Evolutionary conservation across 495 filamentous ascomycete genomes (phyloP).

Genomic region (Lasiosphaeria ovina): DNA sequence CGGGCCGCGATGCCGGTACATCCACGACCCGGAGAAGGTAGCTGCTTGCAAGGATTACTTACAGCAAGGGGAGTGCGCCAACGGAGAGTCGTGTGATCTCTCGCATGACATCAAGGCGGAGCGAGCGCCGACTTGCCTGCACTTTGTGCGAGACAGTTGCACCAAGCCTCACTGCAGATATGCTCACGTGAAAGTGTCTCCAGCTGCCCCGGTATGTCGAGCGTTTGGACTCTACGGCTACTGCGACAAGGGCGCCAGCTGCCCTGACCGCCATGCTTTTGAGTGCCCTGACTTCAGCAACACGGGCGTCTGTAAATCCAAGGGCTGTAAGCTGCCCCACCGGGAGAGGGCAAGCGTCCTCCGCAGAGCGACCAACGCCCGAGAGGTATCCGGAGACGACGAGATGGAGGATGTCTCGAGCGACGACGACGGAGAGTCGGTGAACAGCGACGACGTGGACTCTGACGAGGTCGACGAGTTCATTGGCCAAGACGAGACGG

Average conservation of each 20-base stretch:
- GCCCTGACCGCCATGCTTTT: constrained; percentile 76
- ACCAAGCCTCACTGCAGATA: constrained; percentile 86
- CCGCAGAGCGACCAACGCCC: constrained; percentile 38
- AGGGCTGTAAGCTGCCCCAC: constrained; percentile 82
- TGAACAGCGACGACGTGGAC: constrained; percentile 83
- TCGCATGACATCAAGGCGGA: constrained; percentile 88
- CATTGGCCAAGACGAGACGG: constrained; percentile 42
- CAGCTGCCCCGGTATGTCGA: constrained; percentile 78
- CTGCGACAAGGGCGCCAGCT: constrained; percentile 78
- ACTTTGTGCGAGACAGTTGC: constrained; percentile 89
- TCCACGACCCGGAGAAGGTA: constrained; percentile 84
- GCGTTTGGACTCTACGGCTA: constrained; percentile 85
- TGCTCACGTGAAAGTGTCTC: constrained; percentile 79
- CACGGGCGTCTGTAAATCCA: constrained; percentile 76
- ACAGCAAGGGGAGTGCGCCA: constrained; percentile 71
- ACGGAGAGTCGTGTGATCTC: constrained; percentile 83
- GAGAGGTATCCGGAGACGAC: constrained; percentile 37
- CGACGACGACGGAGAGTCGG: constrained; percentile 77
- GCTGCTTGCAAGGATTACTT: constrained; percentile 89
- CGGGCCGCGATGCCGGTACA: constrained; percentile 74
- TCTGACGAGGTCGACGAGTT: constrained; percentile 83
- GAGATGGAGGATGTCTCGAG: constrained; percentile 78
- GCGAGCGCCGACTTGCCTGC: constrained; percentile 81
- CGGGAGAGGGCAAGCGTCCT: constrained; percentile 76
- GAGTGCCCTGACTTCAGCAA: constrained; percentile 97